These are phyloP conservation scores for Apiospora rasikravindrae DNA, from an alignment of 2,329 filamentous ascomycete species.

Conservation along the genomic window DNA sequence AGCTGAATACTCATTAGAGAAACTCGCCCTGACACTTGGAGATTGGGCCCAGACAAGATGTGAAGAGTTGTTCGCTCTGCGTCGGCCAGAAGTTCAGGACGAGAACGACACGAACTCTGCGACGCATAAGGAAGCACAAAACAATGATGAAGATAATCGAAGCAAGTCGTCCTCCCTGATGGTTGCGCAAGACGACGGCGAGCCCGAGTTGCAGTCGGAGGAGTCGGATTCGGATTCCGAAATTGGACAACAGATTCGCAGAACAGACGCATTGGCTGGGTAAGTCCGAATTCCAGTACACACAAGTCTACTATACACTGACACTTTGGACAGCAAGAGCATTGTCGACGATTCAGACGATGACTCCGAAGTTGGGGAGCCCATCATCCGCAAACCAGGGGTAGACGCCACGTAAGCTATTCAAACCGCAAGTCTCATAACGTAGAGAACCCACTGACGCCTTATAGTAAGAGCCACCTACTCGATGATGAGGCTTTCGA, in stretches of 20 bases:
- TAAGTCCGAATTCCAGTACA: neutral
- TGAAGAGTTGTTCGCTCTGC: neutral
- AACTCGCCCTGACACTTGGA: neutral
- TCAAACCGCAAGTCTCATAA: neutral
- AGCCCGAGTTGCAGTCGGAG: neutral
- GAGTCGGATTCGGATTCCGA: neutral
- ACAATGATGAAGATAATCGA: neutral
- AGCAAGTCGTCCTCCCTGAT: neutral
- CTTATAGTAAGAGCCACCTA: slow-evolving; percentile 34
- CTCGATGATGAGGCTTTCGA: slow-evolving; percentile 26
- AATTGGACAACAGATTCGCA: neutral
- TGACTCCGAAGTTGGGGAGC: neutral
- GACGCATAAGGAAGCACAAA: neutral
- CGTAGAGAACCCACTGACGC: slow-evolving; percentile 26
- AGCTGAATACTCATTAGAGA: neutral
- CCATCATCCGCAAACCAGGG: neutral
- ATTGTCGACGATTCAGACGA: neutral
- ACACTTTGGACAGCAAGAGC: neutral
- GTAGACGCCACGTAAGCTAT: neutral
- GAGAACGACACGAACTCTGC: neutral
- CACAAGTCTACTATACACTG: neutral
- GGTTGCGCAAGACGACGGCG: neutral
- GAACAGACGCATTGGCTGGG: neutral
- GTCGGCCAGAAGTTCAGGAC: neutral
- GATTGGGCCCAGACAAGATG: neutral